Evolutionary conservation across 441 rosid genomes (phyloP), one percentile per base, ranked within the genome.

Genomic region (Kokia cookei): DNA sequence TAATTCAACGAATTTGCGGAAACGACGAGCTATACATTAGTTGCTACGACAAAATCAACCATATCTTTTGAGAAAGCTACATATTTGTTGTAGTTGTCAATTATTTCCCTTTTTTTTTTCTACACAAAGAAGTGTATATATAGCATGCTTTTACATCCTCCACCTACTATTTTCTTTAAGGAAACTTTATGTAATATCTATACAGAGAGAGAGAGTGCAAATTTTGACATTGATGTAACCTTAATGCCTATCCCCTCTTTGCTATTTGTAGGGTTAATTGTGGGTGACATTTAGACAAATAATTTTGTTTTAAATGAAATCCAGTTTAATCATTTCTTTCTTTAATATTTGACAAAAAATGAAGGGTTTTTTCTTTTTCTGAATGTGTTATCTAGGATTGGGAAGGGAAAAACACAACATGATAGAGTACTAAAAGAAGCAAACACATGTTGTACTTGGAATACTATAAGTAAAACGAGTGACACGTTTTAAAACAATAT

Each of bases 401-500:
- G 37, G 7, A 45, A 43, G n/a, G 40, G 69, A 43, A 54, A 66
- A 12, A 47, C 55, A 66, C 7, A 65, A 13, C 63, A 77, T 59
- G 12, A 58, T 42, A 40, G 35, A 12, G 12, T 45, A n/a, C 3
- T 22, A 50, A 57, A 47, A 35, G 45, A 69, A 32, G 37, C 4
- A 61, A 51, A 55, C 61, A 47, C n/a, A 53, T 71, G 12, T 26
- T 47, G 24, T 32, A 50, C 72, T 27, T 68, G 40, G 40, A 8
- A 35, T 35, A 35, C 40, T 6, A 35, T 35, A 35, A 35, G 7
- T 35, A 1, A 35, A 35, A 35, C 40, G 29, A 58, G 7, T 2
- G 77, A 82, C 75, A 71, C 76, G 83, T 73, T 65, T 50, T 54
- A 26, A 72, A 12, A 65, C 61, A 10, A 27, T 3, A 32, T 69